Base-by-base conservation (phyloP, 345 rosid species). In the Syzygium oleosum region DNA sequence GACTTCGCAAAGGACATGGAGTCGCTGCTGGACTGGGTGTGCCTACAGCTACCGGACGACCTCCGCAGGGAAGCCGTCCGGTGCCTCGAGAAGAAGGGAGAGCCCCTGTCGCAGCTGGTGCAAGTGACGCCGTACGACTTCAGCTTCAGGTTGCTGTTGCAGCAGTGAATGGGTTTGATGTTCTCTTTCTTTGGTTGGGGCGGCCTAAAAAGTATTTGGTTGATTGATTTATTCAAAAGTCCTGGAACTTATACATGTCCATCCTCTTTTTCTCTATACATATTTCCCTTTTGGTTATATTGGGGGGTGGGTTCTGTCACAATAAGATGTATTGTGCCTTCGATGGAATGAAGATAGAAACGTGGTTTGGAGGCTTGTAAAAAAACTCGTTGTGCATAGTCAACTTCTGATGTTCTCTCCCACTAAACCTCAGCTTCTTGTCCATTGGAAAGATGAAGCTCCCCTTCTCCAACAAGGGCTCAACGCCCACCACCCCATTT, bases 1-100 rank as follows among this genome's bases (percentile, higher is more conserved):
- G 99, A 96, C 91, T 94, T 96, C 87, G 97, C 97, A 0, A 96
- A 98, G 88, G 97, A 98, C 90, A 91, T 94, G 91, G 97, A 92
- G 53, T 96, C 99, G 4, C 89, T 98, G 92, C 91, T 95, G 1
- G 98, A 95, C 90, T 97, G 99, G 99, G 88, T 95, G 29, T 95
- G 96, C 91, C 93, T 94, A 88, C 99, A 96, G 87, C 90, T 95
- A n/a, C 98, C 98, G 7, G 86, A 90, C 87, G 94, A 93, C 88
- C 89, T 92, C 23, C 93, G 98, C 87, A 91, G 91, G 52, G 96
- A 93, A 86, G 96, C 96, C 11, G 85, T 93, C 12, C 90, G 91
- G 89, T 95, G 92, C 91, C 88, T 94, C 3, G 94, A 94, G 86
- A 92, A 94, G 89, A 91, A 89, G 85, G 90, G 87, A 27, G 89